Base-by-base conservation (phyloP, 441 rosid genomes). In the Populus hybrid region DNA sequence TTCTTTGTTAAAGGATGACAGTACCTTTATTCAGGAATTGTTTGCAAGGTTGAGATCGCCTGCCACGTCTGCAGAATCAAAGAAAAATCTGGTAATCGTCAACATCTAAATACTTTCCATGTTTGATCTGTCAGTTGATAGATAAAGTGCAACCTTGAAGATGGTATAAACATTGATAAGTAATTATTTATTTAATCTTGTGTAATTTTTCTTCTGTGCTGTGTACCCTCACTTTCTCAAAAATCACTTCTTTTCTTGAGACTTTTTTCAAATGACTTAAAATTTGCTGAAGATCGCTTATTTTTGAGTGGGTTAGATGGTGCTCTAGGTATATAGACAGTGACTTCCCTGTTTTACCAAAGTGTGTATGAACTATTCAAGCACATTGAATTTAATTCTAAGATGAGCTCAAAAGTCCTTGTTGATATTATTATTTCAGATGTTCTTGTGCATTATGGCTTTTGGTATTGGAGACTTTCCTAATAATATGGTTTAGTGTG, bases 1-100 rank as follows among this genome's bases (percentile, higher is more conserved):
- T 80, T 94, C 98, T 76, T 87, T 88, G 84, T 89, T 97, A 76
- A 97, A 94, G 85, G 99, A 93, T 87, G 98, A 97, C 82, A 90
- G 73, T 80, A 89, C 93, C 81, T 97, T 97, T 86, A 89, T 97
- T 84, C 98, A 93, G 86, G 98, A 97, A 80, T 77, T 97, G 81
- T 97, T 97, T 87, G 92, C 90, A 40, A 92, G 91, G 89, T 85
- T 97, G 87, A 87, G 86, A 76, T 89, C 96, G 30, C 87, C 95
- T 6, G 69, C 86, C 77, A 88, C 94, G 64, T 89, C 93, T 77
- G 81, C 88, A 76, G 94, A 90, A 79, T 93, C 99, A 70, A 94
- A 92, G 94, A 97, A 91, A 84, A 92, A 90, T 86, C 86, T 97
- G 98, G 99, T 97, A 90, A 86, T 77, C 80, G 53, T 81, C 36